Conservation (phyloP, 306 rosid genomes). For the Vigna unguiculata region DNA sequence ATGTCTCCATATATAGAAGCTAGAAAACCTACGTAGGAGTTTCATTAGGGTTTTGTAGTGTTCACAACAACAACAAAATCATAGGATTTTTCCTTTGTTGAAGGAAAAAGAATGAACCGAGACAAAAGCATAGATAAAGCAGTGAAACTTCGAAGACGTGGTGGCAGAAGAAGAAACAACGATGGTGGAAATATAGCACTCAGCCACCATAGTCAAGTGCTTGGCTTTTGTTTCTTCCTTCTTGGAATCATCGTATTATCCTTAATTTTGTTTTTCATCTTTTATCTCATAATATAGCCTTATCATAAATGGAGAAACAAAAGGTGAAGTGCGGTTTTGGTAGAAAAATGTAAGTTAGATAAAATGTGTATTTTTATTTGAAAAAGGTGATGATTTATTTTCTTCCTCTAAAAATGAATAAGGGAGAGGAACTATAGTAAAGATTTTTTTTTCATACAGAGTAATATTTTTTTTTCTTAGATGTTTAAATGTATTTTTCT, state of each 20-base stretch:
- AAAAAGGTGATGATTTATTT: too few species aligned
- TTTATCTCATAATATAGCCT: not conserved
- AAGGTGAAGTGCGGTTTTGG: not conserved
- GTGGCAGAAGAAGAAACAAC: not conserved
- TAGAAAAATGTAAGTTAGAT: not conserved
- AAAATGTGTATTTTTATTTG: too few species aligned
- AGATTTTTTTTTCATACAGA: too few species aligned
- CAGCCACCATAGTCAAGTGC: not conserved
- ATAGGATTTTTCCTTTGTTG: not conserved
- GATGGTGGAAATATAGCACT: not conserved
- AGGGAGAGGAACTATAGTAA: too few species aligned
- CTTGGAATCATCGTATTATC: not conserved
- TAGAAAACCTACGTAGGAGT: not conserved
- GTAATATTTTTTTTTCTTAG: too few species aligned
- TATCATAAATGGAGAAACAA: not conserved
- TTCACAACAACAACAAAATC: not conserved
- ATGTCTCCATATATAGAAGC: not conserved
- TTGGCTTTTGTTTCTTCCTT: not conserved
- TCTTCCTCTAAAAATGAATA: too few species aligned
- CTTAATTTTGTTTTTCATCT: not conserved
- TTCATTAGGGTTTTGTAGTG: not conserved
- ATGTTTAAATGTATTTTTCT: not conserved
- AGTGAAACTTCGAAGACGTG: not conserved
- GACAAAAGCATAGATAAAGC: conserved; percentile 19
- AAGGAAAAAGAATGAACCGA: conserved; percentile 14